A percentile compares a stretch with the other conserved stretches of the same genome.
phyloP scores from a whole-genome alignment of 1,284 basidiomycete genomes.

The Rhodotorula sp. region DNA sequence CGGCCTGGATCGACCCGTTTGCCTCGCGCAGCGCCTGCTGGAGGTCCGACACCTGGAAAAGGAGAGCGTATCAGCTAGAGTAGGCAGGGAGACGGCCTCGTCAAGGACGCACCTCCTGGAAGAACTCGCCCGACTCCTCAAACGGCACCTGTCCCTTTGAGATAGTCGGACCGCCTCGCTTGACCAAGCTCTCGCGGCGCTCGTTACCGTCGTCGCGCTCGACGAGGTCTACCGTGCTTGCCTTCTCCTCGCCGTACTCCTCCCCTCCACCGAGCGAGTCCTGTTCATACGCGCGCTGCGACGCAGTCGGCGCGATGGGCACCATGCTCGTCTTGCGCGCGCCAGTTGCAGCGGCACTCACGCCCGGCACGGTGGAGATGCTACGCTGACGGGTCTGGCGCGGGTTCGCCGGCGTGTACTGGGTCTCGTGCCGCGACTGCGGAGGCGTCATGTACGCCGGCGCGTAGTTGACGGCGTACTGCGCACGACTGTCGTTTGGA shows the following conservation, averaged over 20 bases:
- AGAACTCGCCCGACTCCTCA: constrained; percentile 38
- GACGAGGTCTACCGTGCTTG: constrained; percentile 25
- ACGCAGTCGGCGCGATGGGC: not conserved
- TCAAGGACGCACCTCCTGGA: constrained; percentile 19
- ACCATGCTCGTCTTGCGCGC: constrained; percentile 1
- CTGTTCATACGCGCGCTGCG: not conserved
- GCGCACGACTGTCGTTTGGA: constrained; percentile 8
- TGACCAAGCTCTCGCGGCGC: not conserved
- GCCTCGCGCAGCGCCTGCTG: constrained; percentile 36
- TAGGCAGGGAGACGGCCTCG: not conserved
- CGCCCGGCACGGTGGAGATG: constrained; percentile 10
- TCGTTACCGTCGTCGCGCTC: constrained; percentile 8
- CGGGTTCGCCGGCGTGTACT: constrained; percentile 19
- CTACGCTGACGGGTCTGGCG: constrained; percentile 18
- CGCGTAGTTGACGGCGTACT: not conserved
- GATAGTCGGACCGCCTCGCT: constrained; percentile 10
- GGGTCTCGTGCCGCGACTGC: constrained; percentile 4
- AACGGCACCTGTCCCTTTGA: constrained; percentile 21
- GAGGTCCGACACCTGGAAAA: constrained; percentile 37
- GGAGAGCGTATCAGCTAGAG: too few relatives aligned
- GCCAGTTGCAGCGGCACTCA: not conserved
- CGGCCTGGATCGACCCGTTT: constrained; percentile 32
- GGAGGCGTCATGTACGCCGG: not conserved
- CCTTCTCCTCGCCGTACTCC: constrained; percentile 12
- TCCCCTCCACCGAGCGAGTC: not conserved